Conservation (phyloP, 2,329 filamentous ascomycete species). For the Coniella lustricola region DNA sequence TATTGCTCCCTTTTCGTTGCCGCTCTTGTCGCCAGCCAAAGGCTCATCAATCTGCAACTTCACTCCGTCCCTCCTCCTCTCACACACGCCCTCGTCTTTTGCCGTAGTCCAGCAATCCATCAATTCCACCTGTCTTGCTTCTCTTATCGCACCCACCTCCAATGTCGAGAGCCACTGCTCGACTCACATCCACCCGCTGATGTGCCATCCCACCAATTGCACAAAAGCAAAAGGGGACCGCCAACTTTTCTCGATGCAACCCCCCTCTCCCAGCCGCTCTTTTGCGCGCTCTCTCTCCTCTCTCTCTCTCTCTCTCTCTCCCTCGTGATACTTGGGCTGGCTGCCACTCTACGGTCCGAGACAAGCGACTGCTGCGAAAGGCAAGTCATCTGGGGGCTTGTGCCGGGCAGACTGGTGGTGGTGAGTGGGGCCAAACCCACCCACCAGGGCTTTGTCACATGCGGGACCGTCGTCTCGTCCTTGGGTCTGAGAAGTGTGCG, state of each 20-base stretch:
- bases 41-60: no score
- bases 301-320: neutral
- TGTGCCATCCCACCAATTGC: no score
- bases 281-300: neutral
- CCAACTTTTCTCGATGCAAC: no score
- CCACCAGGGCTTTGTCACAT: conserved; percentile 1
- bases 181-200: no score
- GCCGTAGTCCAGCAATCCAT: conserved; percentile 9
- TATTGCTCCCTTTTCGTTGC: no score
- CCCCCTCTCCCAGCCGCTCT: neutral
- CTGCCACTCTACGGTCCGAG: conserved; percentile 1
- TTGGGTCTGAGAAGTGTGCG: neutral
- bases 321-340: neutral
- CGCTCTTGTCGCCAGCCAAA: no score
- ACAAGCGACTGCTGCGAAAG: neutral
- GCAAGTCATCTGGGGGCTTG: conserved; percentile 5
- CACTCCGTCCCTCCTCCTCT: no score
- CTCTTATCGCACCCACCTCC: neutral
- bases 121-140: neutral
- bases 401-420: neutral
- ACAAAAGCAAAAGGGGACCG: no score
- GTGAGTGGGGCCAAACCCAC: conserved; percentile 1
- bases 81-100: conserved; percentile 2
- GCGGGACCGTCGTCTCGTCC: neutral
- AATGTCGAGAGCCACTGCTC: no score